phyloP scores from a whole-genome alignment of 306 rosid genomes.

The Gastrolobium villosum region DNA sequence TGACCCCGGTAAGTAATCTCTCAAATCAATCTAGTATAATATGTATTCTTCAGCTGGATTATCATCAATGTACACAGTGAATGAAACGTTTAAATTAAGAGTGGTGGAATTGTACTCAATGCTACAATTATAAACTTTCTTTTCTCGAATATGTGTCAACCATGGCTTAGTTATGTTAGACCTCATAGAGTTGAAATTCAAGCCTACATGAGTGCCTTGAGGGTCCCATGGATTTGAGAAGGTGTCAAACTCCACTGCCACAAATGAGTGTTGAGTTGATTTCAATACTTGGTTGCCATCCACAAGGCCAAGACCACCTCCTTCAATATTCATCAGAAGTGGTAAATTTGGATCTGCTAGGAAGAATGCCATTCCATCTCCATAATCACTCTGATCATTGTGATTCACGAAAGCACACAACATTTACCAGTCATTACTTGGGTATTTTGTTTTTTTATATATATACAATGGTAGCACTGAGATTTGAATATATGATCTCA shows the following conservation, averaged over 20 bases:
- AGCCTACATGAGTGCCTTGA: slow-evolving; percentile 48
- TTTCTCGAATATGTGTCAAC: slow-evolving; percentile 6
- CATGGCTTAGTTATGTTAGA: slow-evolving; percentile 41
- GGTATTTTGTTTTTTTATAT: too few species aligned
- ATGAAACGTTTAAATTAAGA: slow-evolving; percentile 40
- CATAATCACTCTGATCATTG: background rate
- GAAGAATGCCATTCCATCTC: slow-evolving; percentile 66
- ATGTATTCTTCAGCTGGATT: background rate
- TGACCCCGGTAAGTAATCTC: slow-evolving; percentile 44
- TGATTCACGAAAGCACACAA: background rate
- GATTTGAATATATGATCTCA: too few species aligned
- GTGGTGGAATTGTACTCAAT: slow-evolving; percentile 51
- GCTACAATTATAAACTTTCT: slow-evolving; percentile 48
- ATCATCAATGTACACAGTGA: slow-evolving; percentile 6
- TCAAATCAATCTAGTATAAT: slow-evolving; percentile 43
- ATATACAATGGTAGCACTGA: too few species aligned
- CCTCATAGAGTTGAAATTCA: slow-evolving; percentile 54
- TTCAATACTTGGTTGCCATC: background rate
- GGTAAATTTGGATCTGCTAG: slow-evolving; percentile 53
- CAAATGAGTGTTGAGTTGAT: slow-evolving; percentile 43
- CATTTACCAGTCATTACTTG: background rate
- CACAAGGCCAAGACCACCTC: slow-evolving; percentile 61
- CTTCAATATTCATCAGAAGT: slow-evolving; percentile 3
- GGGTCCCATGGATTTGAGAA: slow-evolving; percentile 47
- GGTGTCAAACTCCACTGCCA: slow-evolving; percentile 64